A percentile compares a stretch with the other conserved stretches of the same genome.
Conservation (phyloP, 2,329 filamentous ascomycete species). For the Phaeophleospora eucalypticola region DNA sequence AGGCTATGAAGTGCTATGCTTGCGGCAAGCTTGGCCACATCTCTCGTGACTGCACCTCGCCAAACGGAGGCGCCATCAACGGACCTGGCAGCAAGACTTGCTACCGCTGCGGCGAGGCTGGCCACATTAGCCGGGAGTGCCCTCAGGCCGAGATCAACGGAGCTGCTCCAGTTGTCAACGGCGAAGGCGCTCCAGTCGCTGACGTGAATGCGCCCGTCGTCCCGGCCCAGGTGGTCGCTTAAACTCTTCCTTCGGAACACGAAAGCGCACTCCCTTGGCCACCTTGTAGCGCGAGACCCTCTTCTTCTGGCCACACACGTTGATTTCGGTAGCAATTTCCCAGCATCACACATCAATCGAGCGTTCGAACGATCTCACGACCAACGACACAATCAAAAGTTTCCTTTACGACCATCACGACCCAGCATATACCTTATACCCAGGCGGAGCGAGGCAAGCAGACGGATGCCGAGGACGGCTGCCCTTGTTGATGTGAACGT, state of each 20-base stretch:
- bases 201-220: conserved; percentile 39
- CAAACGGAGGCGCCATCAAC: conserved; percentile 92
- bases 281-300: conserved; percentile 8
- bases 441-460: conserved; percentile 22
- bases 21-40: conserved; percentile 95
- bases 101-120: conserved; percentile 93
- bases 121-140: conserved; percentile 95
- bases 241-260: conserved; percentile 21
- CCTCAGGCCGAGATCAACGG: conserved; percentile 56
- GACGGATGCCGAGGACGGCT: conserved; percentile 18
- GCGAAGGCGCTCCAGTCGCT: conserved; percentile 33
- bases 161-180: conserved; percentile 28
- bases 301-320: conserved; percentile 19
- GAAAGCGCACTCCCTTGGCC: conserved; percentile 17
- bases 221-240: conserved; percentile 44
- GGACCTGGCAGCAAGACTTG: conserved; percentile 82
- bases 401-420: conserved; percentile 30
- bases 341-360: conserved; percentile 18
- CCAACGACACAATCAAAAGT: conserved; percentile 24
- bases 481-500: conserved; percentile 23
- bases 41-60: conserved; percentile 89
- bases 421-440: conserved; percentile 28
- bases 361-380: conserved; percentile 29
- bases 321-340: conserved; percentile 16
- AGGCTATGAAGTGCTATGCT: conserved; percentile 97